Conservation (phyloP, 2,329 filamentous ascomycete genomes). For the Fusarium globosum region DNA sequence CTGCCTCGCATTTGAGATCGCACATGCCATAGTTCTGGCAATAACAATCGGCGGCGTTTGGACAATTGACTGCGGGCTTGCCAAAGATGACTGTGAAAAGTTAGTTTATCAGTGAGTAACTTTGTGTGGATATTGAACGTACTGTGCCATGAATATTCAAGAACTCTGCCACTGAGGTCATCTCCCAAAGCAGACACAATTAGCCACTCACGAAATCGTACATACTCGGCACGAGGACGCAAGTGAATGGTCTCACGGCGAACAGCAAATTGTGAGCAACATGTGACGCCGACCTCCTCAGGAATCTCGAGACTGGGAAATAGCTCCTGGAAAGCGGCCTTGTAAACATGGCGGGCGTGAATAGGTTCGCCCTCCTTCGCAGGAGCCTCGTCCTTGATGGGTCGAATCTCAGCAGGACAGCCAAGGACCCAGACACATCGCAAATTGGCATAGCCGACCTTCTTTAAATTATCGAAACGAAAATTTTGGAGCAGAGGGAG, state of each 20-base stretch:
- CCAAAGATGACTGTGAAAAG: slow-evolving; percentile 65
- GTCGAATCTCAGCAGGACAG: slow-evolving; percentile 62
- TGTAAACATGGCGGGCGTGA: slow-evolving; percentile 57
- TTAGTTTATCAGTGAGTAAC: slow-evolving; percentile 15
- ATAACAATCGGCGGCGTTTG: slow-evolving; percentile 70
- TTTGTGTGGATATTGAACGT: slow-evolving; percentile 48
- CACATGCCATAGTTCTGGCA: slow-evolving; percentile 75
- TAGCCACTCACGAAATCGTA: slow-evolving; percentile 69
- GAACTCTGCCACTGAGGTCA: slow-evolving; percentile 66
- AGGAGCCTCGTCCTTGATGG: slow-evolving; percentile 51
- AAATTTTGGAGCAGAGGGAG: slow-evolving; percentile 61
- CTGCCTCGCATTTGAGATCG: slow-evolving; percentile 53
- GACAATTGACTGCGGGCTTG: slow-evolving; percentile 68
- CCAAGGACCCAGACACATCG: slow-evolving; percentile 69
- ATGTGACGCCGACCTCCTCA: slow-evolving; percentile 64
- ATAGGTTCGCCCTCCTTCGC: slow-evolving; percentile 48
- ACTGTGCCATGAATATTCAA: slow-evolving; percentile 75
- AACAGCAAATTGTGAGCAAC: slow-evolving; percentile 74
- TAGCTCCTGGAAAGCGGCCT: slow-evolving; percentile 55
- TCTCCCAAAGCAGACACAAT: slow-evolving; percentile 66
- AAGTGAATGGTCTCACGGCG: slow-evolving; percentile 62
- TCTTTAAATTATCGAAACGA: slow-evolving; percentile 61
- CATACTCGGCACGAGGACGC: slow-evolving; percentile 64
- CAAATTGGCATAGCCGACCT: slow-evolving; percentile 69
- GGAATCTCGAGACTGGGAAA: slow-evolving; percentile 58